Percentiles rank a stretch among this genome's conserved stretches.
Evolutionary conservation across 2,329 filamentous ascomycete genomes (phyloP).

Genomic region (Stagonosporopsis vannaccii): DNA sequence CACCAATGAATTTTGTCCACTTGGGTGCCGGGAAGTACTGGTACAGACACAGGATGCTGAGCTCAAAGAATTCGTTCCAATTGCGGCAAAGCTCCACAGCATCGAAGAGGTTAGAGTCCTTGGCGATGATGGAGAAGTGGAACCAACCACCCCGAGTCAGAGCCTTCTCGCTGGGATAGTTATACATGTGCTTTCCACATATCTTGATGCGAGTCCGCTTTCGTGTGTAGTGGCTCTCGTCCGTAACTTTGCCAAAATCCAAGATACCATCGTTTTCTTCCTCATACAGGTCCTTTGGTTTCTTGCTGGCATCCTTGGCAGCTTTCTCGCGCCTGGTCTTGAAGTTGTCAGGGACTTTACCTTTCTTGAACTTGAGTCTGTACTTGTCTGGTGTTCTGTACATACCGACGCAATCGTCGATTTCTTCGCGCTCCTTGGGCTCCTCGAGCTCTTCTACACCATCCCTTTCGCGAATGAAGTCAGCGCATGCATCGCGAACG

Average conservation of each 20-base stretch:
- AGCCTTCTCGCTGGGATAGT: conserved; percentile 58
- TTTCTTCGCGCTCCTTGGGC: conserved; percentile 29
- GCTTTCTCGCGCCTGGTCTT: conserved; percentile 46
- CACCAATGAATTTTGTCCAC: conserved; percentile 54
- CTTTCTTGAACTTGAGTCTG: conserved; percentile 12
- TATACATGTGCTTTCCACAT: conserved; percentile 59
- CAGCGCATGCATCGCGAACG: conserved; percentile 60
- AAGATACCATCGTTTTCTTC: conserved; percentile 31
- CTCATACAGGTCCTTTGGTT: conserved; percentile 3
- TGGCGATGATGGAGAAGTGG: conserved; percentile 60
- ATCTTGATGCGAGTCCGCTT: conserved; percentile 56
- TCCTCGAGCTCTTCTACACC: conserved; percentile 46
- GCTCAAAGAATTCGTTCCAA: conserved; percentile 60
- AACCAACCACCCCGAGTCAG: conserved; percentile 59
- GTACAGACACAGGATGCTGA: conserved; percentile 55
- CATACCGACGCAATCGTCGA: conserved; percentile 14
- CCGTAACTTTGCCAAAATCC: conserved; percentile 49
- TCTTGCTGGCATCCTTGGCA: conserved; percentile 22
- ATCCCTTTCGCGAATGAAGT: conserved; percentile 54
- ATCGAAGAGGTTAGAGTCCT: conserved; percentile 55
- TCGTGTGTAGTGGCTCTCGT: conserved; percentile 40
- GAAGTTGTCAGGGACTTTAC: conserved; percentile 26
- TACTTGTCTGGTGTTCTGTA: conserved; percentile 18
- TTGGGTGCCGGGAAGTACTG: conserved; percentile 58
- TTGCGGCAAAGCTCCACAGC: conserved; percentile 57